phyloP scores from a whole-genome alignment of 1,139 yeast species.

The Yarrowia galli region DNA sequence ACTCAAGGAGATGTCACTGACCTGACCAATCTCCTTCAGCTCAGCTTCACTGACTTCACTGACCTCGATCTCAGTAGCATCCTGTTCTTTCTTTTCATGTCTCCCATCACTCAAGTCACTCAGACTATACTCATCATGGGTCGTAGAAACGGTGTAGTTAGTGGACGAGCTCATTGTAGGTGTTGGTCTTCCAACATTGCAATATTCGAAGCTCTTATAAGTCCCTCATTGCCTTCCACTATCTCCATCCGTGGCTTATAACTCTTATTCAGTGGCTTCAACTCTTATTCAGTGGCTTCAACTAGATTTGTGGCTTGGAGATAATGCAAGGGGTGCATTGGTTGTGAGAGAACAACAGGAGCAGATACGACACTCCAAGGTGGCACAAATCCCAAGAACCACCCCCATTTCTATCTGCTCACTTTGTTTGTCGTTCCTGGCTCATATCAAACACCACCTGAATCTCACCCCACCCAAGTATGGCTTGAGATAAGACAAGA shows the following conservation, averaged over 20 bases:
- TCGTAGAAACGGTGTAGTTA: background rate
- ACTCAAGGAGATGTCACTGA: background rate
- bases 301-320: constrained; percentile 1
- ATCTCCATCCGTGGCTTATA: background rate
- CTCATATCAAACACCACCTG: too few relatives aligned
- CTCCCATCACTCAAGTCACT: background rate
- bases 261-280: background rate
- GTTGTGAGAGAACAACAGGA: too few relatives aligned
- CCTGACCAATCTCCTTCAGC: background rate
- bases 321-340: background rate
- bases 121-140: background rate
- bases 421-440: too few relatives aligned
- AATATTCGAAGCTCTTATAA: too few relatives aligned
- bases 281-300: background rate
- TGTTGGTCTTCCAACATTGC: too few relatives aligned
- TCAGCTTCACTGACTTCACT: background rate
- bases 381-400: too few relatives aligned
- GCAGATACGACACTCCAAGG: too few relatives aligned
- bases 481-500: too few relatives aligned
- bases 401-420: too few relatives aligned
- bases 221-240: background rate
- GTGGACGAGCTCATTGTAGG: too few relatives aligned
- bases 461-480: too few relatives aligned
- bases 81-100: background rate
- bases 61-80: background rate